Evolutionary conservation across 805 yeast genomes (phyloP).

Genomic region (Wickerhamiella australiensis): DNA sequence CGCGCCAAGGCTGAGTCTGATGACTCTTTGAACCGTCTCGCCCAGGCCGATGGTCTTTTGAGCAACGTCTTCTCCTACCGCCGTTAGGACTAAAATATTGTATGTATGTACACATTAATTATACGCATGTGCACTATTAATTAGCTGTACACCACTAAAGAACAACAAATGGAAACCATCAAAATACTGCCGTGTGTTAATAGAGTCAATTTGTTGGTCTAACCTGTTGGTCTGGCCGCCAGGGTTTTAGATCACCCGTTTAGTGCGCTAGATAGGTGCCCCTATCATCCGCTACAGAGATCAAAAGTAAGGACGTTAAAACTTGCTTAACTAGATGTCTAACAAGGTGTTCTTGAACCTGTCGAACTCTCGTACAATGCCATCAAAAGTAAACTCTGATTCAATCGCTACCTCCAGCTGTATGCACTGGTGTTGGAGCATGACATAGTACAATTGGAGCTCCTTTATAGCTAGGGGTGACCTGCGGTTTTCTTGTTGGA

Average conservation of each 20-base stretch:
- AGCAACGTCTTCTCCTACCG: slow-evolving; percentile 46
- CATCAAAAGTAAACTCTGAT: neutral
- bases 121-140: slow-evolving; percentile 4
- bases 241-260: too few relatives aligned
- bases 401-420: neutral
- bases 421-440: neutral
- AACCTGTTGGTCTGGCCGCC: too few relatives aligned
- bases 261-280: too few relatives aligned
- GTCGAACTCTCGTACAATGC: neutral
- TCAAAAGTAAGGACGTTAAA: too few relatives aligned
- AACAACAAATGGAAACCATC: too few relatives aligned
- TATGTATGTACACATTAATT: slow-evolving; percentile 9
- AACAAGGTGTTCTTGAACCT: neutral
- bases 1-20: slow-evolving; percentile 99
- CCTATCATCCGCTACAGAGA: too few relatives aligned
- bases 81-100: slow-evolving; percentile 24
- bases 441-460: neutral
- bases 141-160: neutral
- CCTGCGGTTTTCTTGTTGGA: neutral
- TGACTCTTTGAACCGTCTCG: slow-evolving; percentile 97
- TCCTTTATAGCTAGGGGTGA: neutral
- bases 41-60: slow-evolving; percentile 96
- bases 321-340: neutral
- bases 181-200: too few relatives aligned
- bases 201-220: too few relatives aligned